Percentiles rank a stretch among this genome's conserved stretches.
Evolutionary conservation across 2,329 filamentous ascomycete genomes (phyloP).

Genomic region (Aspergillus intermedius): DNA sequence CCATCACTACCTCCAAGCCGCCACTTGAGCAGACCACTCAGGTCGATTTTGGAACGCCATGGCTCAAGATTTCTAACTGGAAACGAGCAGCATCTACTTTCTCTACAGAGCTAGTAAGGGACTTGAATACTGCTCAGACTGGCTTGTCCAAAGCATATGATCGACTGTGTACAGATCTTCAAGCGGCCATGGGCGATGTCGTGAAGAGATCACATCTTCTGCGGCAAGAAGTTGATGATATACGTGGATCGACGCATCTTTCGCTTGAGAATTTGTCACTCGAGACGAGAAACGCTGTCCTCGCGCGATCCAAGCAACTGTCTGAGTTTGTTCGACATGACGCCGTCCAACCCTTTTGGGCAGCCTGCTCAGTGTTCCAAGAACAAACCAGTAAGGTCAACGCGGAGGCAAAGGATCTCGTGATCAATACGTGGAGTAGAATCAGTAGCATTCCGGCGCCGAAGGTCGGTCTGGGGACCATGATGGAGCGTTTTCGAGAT

Average conservation of each 20-base stretch:
- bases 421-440: constrained; percentile 23
- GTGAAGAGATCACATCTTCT: constrained; percentile 30
- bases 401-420: constrained; percentile 20
- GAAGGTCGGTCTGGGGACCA: constrained; percentile 15
- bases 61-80: constrained; percentile 43
- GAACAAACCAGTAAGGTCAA: constrained; percentile 22
- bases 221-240: constrained; percentile 21
- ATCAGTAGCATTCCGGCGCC: constrained; percentile 17
- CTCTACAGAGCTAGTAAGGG: constrained; percentile 30
- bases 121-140: constrained; percentile 32
- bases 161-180: constrained; percentile 33
- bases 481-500: constrained; percentile 24
- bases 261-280: constrained; percentile 8
- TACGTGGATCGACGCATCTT: constrained; percentile 19
- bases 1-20: constrained; percentile 36
- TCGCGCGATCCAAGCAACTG: constrained; percentile 29
- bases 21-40: constrained; percentile 29
- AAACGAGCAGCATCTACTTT: constrained; percentile 34
- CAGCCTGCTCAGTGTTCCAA: constrained; percentile 26
- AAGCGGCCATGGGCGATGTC: constrained; percentile 32
- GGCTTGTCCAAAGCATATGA: constrained; percentile 32
- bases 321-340: constrained; percentile 26
- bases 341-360: constrained; percentile 25
- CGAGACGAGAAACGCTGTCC: constrained; percentile 17
- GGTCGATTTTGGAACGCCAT: constrained; percentile 41